Conservation (phyloP, 179 eudicot species). For the Beta lomatogona region DNA sequence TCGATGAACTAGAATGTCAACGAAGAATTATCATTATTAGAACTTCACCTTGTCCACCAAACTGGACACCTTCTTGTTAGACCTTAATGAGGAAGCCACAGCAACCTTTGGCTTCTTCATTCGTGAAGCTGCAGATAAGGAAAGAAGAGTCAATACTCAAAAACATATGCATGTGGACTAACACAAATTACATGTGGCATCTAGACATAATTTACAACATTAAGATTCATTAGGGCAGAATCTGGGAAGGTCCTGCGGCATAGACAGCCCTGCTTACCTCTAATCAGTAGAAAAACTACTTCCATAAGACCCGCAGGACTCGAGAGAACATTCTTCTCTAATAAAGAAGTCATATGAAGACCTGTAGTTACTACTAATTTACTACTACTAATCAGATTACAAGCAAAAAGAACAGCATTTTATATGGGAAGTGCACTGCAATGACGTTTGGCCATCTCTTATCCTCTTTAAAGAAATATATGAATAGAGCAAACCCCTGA, state of each 20-base stretch:
- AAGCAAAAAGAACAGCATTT: background rate
- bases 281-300: background rate
- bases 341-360: background rate
- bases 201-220: background rate
- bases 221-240: background rate
- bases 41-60: conserved; percentile 88
- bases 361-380: background rate
- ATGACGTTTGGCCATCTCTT: background rate
- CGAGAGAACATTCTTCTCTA: background rate
- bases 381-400: background rate
- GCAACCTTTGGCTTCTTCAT: conserved; percentile 67
- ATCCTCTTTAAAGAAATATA: background rate
- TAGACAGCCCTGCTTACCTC: background rate
- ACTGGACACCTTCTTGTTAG: conserved; percentile 96
- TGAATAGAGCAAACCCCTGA: background rate
- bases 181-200: background rate
- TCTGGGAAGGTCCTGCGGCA: background rate
- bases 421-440: background rate
- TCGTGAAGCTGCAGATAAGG: conserved; percentile 51
- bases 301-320: background rate
- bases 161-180: background rate
- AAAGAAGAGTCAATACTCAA: background rate
- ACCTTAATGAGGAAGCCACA: conserved; percentile 69
- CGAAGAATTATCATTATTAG: background rate
- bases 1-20: background rate